Base-by-base conservation (phyloP, 2,329 filamentous ascomycete species). In the Trichoderma breve region DNA sequence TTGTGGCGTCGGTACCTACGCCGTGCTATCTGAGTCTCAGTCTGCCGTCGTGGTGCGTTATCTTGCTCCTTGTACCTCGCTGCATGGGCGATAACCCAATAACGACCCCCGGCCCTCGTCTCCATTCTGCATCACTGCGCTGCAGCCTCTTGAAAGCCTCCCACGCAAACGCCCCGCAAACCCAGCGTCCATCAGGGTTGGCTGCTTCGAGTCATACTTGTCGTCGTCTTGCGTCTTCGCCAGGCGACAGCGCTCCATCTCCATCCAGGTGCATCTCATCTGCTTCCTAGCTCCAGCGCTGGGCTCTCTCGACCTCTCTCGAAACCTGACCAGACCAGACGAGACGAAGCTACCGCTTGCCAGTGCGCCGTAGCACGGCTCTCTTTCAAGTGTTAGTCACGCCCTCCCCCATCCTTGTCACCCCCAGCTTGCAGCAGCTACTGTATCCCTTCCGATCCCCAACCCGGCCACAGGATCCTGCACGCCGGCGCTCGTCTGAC, bases 361-460 rank as follows among this genome's bases (percentile, higher is more conserved):
- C 21, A 58, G 64, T 43, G 39, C 61, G 34, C 60, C 60, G 47
- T 65, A 18, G 47, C 47, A 47, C 69, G 30, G 43, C 75, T 63
- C 55, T 72, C 70, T 72, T 72, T 43, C 39, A 55, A 15, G 60
- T 72, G 71, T 72, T 79, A 78, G 77, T 78, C 77, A 78, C 77
- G 70, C 74, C 74, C 68, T 64, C 66, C 68, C 65, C 64, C 68
- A 71, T 64, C 73, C 70, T 72, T 72, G 66, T 70, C 71, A 34
- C 64, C 64, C 63, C 65, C 61, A 71, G 70, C 70, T 67, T 61
- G 58, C 53, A 53, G 51, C 63, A 72, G 39, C 64, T 60, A 8
- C 55, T 28, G 6, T 28, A 47, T 68, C 71, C 64, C 57, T 60
- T 72, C 71, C 64, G 64, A 72, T 71, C 51, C 61, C 69, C 69